Conservation (phyloP, 495 filamentous ascomycete genomes). For the Hapsidospora chrysogenum region DNA sequence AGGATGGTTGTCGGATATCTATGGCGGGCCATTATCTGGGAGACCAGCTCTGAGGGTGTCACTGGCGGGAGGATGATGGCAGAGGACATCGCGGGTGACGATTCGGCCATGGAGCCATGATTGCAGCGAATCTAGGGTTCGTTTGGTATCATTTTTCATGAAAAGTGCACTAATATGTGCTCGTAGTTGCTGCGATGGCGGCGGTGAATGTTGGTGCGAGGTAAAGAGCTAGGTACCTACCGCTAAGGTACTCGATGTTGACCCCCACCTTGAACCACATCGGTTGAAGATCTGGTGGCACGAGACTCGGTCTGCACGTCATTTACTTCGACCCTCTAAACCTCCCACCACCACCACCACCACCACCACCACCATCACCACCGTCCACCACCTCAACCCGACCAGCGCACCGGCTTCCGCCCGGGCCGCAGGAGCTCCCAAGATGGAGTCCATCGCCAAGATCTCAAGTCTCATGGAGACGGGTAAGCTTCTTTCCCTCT, state of each 20-base stretch:
- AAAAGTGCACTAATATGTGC: too few relatives aligned
- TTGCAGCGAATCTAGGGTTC: too few relatives aligned
- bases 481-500: conserved; percentile 32
- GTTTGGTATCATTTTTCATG: too few relatives aligned
- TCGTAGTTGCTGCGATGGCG: too few relatives aligned
- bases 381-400: background rate
- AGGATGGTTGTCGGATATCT: conserved; percentile 41
- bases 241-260: too few relatives aligned
- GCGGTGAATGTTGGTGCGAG: background rate
- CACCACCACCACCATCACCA: background rate
- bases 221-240: too few relatives aligned
- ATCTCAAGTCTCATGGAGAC: conserved; percentile 89
- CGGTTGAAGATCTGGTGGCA: too few relatives aligned
- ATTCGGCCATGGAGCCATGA: too few relatives aligned
- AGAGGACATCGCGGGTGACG: conserved; percentile 4
- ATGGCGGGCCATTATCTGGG: conserved; percentile 41
- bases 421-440: conserved; percentile 1
- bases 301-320: background rate
- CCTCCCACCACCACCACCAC: too few relatives aligned
- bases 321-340: background rate
- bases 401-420: background rate
- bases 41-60: conserved; percentile 42
- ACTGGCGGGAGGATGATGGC: conserved; percentile 32
- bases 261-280: too few relatives aligned
- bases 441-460: conserved; percentile 86